Evolutionary conservation across 345 rosid genomes (phyloP).

Genomic region (Corchorus olitorius): DNA sequence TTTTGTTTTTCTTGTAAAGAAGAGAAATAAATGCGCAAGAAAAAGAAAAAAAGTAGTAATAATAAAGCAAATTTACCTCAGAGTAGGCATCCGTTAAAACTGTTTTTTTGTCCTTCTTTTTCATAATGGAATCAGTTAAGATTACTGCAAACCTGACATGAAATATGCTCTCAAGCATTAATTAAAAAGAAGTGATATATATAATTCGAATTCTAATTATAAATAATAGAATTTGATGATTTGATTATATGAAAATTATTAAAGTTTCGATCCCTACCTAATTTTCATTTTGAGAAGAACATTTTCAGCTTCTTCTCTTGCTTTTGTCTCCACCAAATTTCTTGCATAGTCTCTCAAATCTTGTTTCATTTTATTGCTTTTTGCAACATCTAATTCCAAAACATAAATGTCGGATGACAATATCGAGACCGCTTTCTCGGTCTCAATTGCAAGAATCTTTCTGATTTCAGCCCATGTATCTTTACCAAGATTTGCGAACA

Average conservation of each 20-base stretch:
- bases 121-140: constrained; percentile 62
- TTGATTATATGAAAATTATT: too few relatives aligned
- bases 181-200: neutral
- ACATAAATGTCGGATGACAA: constrained; percentile 35
- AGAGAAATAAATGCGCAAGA: too few relatives aligned
- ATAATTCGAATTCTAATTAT: too few relatives aligned
- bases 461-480: constrained; percentile 67
- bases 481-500: constrained; percentile 49
- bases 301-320: constrained; percentile 68
- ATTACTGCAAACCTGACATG: constrained; percentile 53
- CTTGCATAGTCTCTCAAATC: constrained; percentile 50
- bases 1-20: too few relatives aligned
- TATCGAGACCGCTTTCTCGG: constrained; percentile 49
- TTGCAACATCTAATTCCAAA: constrained; percentile 52
- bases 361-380: constrained; percentile 42
- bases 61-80: constrained; percentile 43
- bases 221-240: too few relatives aligned
- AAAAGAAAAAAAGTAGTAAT: too few relatives aligned
- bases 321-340: constrained; percentile 59
- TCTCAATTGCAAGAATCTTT: constrained; percentile 58
- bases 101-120: constrained; percentile 53
- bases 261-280: constrained; percentile 36
- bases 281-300: constrained; percentile 66
- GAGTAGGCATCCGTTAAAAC: constrained; percentile 51
- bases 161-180: constrained; percentile 22